phyloP scores from a whole-genome alignment of 192 early-diverging fungal species.

The Geosiphon pyriformis region DNA sequence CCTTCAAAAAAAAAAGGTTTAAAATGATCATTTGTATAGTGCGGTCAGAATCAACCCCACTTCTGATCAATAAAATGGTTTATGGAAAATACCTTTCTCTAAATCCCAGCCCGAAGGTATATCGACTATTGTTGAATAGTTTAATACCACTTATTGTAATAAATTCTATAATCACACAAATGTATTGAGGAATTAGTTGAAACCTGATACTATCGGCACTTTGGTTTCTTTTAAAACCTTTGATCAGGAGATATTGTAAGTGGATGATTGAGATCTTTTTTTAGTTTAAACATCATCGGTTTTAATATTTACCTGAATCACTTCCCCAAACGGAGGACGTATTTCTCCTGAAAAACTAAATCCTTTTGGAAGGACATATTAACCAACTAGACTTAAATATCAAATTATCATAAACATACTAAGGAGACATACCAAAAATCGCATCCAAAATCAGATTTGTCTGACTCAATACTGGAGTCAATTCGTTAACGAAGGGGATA shows the following conservation, averaged over 20 bases:
- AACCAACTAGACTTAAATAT: too few species aligned
- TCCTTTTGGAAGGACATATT: constrained; percentile 41
- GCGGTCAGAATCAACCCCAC: too few species aligned
- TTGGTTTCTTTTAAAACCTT: constrained; percentile 14
- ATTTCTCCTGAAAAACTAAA: constrained; percentile 84
- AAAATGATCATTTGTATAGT: not conserved
- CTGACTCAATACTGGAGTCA: constrained; percentile 32
- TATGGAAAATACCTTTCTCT: constrained; percentile 55
- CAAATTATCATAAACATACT: not conserved
- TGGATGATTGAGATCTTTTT: too few species aligned
- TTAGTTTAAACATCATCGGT: too few species aligned
- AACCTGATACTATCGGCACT: constrained; percentile 28
- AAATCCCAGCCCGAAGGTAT: constrained; percentile 97
- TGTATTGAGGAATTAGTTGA: too few species aligned
- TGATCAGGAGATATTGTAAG: constrained; percentile 7
- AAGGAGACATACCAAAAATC: constrained; percentile 64
- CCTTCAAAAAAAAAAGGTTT: constrained; percentile 25
- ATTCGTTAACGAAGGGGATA: constrained; percentile 53
- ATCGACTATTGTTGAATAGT: constrained; percentile 57
- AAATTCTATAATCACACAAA: too few species aligned
- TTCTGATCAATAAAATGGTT: not conserved
- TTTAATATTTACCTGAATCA: constrained; percentile 46
- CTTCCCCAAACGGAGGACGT: constrained; percentile 65
- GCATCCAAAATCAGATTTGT: constrained; percentile 79
- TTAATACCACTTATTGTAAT: constrained; percentile 2